phyloP scores from a whole-genome alignment of 306 rosid species.

The Cicer pinnatifidum region DNA sequence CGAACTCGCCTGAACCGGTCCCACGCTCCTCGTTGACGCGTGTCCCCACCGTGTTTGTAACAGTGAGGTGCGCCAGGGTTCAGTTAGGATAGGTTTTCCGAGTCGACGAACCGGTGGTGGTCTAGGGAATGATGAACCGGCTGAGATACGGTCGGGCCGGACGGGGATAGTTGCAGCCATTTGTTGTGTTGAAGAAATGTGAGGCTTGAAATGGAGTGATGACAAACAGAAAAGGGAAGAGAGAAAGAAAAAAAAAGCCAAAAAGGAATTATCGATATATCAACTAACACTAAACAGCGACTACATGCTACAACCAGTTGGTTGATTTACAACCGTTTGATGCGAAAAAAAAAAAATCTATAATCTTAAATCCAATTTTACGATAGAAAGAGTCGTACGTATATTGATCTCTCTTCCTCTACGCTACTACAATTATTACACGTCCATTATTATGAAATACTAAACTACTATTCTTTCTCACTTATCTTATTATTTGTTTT shows the following conservation, averaged over 20 bases:
- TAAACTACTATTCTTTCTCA: too few relatives aligned
- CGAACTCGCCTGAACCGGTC: conserved; percentile 71
- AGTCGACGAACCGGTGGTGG: conserved; percentile 54
- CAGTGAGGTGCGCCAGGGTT: conserved; percentile 49
- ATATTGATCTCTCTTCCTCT: too few relatives aligned
- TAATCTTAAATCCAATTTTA: too few relatives aligned
- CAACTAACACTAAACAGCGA: too few relatives aligned
- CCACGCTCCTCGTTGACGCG: conserved; percentile 44
- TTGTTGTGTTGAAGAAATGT: conserved; percentile 4
- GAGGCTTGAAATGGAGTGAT: conserved; percentile 43
- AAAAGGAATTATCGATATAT: too few relatives aligned
- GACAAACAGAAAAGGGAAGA: background rate
- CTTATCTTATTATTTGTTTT: too few relatives aligned
- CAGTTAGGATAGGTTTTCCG: conserved; percentile 38
- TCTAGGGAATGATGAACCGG: conserved; percentile 57
- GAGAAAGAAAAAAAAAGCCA: background rate
- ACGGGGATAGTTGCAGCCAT: conserved; percentile 84
- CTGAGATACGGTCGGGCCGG: conserved; percentile 74
- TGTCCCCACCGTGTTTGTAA: conserved; percentile 37
- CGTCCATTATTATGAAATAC: too few relatives aligned
- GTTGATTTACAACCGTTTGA: too few relatives aligned
- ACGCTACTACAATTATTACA: too few relatives aligned
- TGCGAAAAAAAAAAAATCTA: too few relatives aligned
- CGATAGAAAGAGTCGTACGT: too few relatives aligned
- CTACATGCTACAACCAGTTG: too few relatives aligned